Evolutionary conservation across 345 rosid species (phyloP), one percentile per base, ranked within the genome.

Genomic region (Theobroma cacao): DNA sequence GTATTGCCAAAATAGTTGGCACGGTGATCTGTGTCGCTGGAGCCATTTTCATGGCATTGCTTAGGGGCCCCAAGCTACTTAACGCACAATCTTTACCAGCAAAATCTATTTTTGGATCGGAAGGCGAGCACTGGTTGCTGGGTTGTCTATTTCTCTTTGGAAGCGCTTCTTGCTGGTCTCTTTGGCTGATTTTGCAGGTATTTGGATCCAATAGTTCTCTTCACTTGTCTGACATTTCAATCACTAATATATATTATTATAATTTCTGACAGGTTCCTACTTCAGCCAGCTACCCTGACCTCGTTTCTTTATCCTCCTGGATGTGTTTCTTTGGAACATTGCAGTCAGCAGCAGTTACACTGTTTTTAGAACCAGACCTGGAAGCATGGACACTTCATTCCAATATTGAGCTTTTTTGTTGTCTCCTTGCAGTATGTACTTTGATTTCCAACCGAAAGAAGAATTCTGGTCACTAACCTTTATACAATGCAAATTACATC

Each of bases 111-210:
- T 45, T 82, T 17, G 84, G 79, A 45, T 55, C 76, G 36, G 74
- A 72, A 4, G 72, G 56, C 24, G 86, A 83, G 58, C 73, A 40
- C 48, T 92, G 95, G 95, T 73, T 92, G 77, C 56, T 88, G 68
- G 97, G 98, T 28, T 90, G 91, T 76, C 62, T 87, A 22, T 83
- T 86, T 59, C 85, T 92, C 70, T 89, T 92, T 38, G 87, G 82
- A 73, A 89, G 93, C 76, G 26, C 88, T 47, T 81, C 77, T 74
- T 92, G 89, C 85, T 94, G 98, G 97, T 89, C 96, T 18, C 55
- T 81, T 70, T 91, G 97, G 98, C 80, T 92, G 38, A 88, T 86
- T 81, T 81, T 92, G 45, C 96, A 92, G 95, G 98, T 91, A 82
- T 43, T 70, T 22, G 22, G 55, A 56, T 52, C 43, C 15, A 52